Conservation (phyloP, 192 early-diverging fungal genomes). For the Spizellomyces punctatus region DNA sequence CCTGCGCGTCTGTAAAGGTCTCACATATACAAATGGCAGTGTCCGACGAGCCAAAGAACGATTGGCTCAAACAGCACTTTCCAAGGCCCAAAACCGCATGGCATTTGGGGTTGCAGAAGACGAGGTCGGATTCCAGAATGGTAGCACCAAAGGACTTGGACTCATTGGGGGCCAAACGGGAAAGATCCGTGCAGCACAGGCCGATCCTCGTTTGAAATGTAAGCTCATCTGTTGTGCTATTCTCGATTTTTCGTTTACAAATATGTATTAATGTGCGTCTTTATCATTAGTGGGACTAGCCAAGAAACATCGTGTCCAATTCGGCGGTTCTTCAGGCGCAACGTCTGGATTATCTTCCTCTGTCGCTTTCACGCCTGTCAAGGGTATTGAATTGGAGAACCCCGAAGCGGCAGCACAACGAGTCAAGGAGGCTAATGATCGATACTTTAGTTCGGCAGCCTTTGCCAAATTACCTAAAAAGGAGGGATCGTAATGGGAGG, state of each 20-base stretch:
- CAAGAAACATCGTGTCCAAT: constrained; percentile 31
- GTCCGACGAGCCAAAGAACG: constrained; percentile 82
- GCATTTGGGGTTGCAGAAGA: constrained; percentile 91
- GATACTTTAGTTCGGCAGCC: constrained; percentile 24
- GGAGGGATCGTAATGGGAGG: not conserved
- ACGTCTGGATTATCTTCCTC: constrained; percentile 86
- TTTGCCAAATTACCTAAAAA: constrained; percentile 5
- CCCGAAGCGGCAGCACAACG: constrained; percentile 58
- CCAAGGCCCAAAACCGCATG: constrained; percentile 88
- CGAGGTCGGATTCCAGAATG: constrained; percentile 75
- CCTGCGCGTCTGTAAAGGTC: not conserved
- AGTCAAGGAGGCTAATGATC: constrained; percentile 17
- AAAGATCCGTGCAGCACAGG: constrained; percentile 72
- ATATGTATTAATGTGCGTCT: not conserved
- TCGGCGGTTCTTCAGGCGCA: constrained; percentile 23
- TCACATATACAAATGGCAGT: constrained; percentile 33
- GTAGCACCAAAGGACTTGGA: constrained; percentile 85
- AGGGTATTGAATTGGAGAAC: constrained; percentile 91
- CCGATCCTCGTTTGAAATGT: constrained; percentile 73
- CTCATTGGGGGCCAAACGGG: constrained; percentile 78
- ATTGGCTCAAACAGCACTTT: constrained; percentile 82
- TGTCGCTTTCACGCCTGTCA: constrained; percentile 91
- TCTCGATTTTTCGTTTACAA: constrained; percentile 5
- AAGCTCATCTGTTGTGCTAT: constrained; percentile 24
- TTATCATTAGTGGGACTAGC: constrained; percentile 19